phyloP scores from a whole-genome alignment of 495 filamentous ascomycete genomes.

The Annulohypoxylon stygium region DNA sequence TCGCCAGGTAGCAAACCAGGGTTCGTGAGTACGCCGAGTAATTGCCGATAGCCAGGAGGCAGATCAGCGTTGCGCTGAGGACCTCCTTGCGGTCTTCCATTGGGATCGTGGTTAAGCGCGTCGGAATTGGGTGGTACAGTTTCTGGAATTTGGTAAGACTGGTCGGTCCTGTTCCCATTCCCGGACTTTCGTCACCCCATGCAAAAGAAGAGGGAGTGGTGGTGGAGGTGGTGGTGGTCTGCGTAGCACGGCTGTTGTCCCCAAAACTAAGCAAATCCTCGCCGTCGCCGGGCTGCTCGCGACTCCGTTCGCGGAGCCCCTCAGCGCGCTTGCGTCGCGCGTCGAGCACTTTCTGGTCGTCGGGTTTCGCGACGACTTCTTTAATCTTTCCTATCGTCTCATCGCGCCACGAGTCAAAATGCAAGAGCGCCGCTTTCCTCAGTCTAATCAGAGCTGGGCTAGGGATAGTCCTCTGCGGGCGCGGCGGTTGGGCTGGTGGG shows the following conservation, averaged over 20 bases:
- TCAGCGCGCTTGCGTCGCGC: conserved; percentile 54
- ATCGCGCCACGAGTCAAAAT: conserved; percentile 59
- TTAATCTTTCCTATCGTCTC: conserved; percentile 54
- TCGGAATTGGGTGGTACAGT: conserved; percentile 63
- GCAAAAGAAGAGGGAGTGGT: conserved; percentile 14
- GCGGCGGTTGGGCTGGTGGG: conserved; percentile 4
- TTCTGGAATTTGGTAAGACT: conserved; percentile 52
- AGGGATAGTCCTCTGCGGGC: conserved; percentile 26
- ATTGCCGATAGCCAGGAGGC: conserved; percentile 77
- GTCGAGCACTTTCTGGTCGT: conserved; percentile 54
- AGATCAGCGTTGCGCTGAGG: conserved; percentile 72
- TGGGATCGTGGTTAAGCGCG: conserved; percentile 55
- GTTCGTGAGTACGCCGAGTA: conserved; percentile 80
- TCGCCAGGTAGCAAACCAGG: conserved; percentile 72
- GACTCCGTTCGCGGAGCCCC: conserved; percentile 25
- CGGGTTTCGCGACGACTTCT: conserved; percentile 53
- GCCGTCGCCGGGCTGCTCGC: conserved; percentile 26
- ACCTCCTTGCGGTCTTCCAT: conserved; percentile 60
- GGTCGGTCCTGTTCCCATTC: conserved; percentile 21
- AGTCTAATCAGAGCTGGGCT: conserved; percentile 52
- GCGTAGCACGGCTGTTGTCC: conserved; percentile 22
- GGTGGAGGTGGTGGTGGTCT: background rate
- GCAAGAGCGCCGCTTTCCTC: conserved; percentile 52
- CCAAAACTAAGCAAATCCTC: conserved; percentile 53
- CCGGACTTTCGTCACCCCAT: background rate